Base-by-base conservation (phyloP, 768 basidiomycete species). In the Dendrothele bispora region DNA sequence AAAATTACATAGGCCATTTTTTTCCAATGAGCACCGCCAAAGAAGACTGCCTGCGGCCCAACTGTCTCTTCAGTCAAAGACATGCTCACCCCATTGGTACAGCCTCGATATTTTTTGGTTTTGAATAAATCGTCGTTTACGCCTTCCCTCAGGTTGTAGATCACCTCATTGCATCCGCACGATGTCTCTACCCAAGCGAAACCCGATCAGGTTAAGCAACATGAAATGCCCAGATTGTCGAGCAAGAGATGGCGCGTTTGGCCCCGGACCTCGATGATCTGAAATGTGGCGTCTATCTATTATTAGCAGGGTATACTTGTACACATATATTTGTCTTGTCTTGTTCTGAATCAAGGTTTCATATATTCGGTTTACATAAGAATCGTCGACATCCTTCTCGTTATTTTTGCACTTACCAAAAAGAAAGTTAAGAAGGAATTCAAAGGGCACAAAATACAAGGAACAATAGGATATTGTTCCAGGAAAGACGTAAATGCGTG, bases 51-150 rank as follows among this genome's bases (percentile, higher is more conserved):
- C 62, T 80, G 38, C 70, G 71, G 51, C 60, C 69, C 3, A 78
- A 83, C 55, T 90, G 88, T 64, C 63, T 88, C 53, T 90, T 90
- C 64, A 89, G 88, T 61, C 62, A 69, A 58, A 71, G 83, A 50
- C 87, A 90, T 53, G 57, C 63, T 15, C 84, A 86, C 60, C 69
- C 65, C 41, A 62, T 72, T 43, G 80, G 85, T 84, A 54, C 59
- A 14, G 17, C 21, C 34, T 42, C 15, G 17, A 25, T 43, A 11
- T n/a, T 6, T 18, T 39, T 7, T 10, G n/a, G 11, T 14, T 8
- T n/a, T 43, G 11, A 10, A 8, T 12, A 27, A 7, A 5, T 32
- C 8, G 11, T 39, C 24, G 10, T 21, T n/a, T 46, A 28, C 37
- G 49, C 22, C 36, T 50, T 42, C 32, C 14, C 24, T 32, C 52